Conservation (phyloP, 805 yeast species). For the Zygoascus ofunaensis region DNA sequence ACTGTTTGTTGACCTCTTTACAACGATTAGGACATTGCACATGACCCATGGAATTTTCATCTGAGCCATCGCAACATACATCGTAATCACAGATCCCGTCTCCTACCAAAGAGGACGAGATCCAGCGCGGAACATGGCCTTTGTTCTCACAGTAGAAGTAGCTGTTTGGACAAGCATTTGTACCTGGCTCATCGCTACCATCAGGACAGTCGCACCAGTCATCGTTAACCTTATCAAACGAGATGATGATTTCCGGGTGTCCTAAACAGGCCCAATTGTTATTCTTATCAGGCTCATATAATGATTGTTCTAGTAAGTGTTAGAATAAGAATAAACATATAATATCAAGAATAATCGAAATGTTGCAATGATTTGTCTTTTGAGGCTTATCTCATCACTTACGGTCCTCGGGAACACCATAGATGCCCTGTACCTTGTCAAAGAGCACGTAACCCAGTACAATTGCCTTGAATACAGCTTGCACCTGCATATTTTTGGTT, state of each 20-base stretch:
- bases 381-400: no score
- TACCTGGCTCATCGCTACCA: conserved; percentile 96
- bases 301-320: conserved; percentile 9
- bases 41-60: conserved; percentile 41
- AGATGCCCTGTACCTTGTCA: conserved; percentile 2
- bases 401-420: neutral
- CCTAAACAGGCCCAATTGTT: conserved; percentile 62
- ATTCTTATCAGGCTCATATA: conserved; percentile 43
- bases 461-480: neutral
- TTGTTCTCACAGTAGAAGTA: conserved; percentile 68
- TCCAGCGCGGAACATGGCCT: conserved; percentile 54
- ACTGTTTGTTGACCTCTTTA: conserved; percentile 37
- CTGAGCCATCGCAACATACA: conserved; percentile 89
- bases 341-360: no score
- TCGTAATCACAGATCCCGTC: conserved; percentile 92
- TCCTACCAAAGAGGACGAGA: conserved; percentile 61
- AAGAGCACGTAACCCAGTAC: neutral
- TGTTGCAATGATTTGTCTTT: no score
- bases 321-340: neutral
- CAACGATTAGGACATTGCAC: conserved; percentile 53
- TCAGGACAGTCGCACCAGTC: conserved; percentile 95
- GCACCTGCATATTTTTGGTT: neutral
- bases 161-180: conserved; percentile 61
- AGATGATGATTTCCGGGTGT: conserved; percentile 55
- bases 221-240: conserved; percentile 65